Evolutionary conservation across 768 basidiomycete genomes (phyloP).

Genomic region (Leccinum truebloodii): DNA sequence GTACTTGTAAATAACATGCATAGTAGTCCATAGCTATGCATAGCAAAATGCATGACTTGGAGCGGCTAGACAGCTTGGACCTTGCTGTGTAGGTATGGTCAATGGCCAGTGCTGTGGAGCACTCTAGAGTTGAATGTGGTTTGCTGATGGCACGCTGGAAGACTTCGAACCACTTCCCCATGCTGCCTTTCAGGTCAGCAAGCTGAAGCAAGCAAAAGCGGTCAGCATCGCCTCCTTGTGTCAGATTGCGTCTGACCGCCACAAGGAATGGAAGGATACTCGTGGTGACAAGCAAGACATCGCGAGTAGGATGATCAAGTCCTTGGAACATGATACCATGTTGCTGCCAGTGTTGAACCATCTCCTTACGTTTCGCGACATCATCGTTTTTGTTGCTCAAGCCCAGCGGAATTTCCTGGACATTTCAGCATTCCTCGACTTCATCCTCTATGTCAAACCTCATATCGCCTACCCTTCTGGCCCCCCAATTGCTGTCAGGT

Average conservation of each 20-base stretch:
- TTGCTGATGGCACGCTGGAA: too few species aligned
- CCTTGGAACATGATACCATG: neutral
- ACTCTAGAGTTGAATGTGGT: too few species aligned
- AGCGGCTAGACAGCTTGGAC: too few species aligned
- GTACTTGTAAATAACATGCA: too few species aligned
- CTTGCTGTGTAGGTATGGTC: too few species aligned
- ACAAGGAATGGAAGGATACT: neutral
- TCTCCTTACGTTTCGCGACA: neutral
- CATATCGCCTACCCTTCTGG: neutral
- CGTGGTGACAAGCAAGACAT: neutral
- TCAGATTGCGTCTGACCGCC: neutral
- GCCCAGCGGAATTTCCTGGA: neutral
- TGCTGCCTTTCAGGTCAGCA: neutral
- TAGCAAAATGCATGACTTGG: too few species aligned
- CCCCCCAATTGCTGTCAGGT: neutral
- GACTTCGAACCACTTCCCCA: neutral
- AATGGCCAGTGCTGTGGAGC: too few species aligned
- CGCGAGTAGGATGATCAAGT: neutral
- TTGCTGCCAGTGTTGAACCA: neutral
- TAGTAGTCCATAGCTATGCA: too few species aligned
- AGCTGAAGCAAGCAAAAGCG: neutral
- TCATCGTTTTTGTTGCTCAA: neutral
- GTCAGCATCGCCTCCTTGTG: neutral
- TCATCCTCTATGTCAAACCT: neutral
- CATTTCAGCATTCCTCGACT: neutral